These are phyloP conservation scores for Lotmaria passim DNA, from an alignment of 208 protist species.

Conservation along the genomic window DNA sequence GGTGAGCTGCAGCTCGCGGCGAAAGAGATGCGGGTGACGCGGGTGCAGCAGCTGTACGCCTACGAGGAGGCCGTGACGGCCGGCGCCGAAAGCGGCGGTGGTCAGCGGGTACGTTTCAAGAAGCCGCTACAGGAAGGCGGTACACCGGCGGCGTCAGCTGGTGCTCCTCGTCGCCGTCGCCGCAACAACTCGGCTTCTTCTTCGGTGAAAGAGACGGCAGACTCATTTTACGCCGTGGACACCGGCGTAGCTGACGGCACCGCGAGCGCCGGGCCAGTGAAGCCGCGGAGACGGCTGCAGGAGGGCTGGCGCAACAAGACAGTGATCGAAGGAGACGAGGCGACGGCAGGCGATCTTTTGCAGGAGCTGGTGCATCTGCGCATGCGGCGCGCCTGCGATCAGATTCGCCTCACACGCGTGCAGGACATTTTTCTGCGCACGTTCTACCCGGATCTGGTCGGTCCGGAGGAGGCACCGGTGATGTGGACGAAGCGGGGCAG, in stretches of 20 bases:
- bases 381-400: constrained; percentile 41
- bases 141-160: background rate
- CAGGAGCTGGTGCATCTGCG: constrained; percentile 34
- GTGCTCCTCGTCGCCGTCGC: background rate
- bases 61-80: constrained; percentile 3
- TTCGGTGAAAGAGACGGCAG: background rate
- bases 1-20: constrained; percentile 37
- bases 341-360: constrained; percentile 28
- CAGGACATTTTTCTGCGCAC: constrained; percentile 7
- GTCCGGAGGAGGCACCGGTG: background rate
- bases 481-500: constrained; percentile 3
- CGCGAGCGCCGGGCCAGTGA: background rate
- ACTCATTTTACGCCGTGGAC: constrained; percentile 4
- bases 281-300: constrained; percentile 5
- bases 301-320: constrained; percentile 27
- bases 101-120: constrained; percentile 2
- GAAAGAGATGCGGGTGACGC: constrained; percentile 35
- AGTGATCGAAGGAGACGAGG: constrained; percentile 16
- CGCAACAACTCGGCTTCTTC: background rate
- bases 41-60: constrained; percentile 25
- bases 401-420: constrained; percentile 19
- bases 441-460: background rate
- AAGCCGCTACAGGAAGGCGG: background rate
- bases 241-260: background rate
- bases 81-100: background rate